These are phyloP conservation scores for Xylaria sp. DNA, from an alignment of 2,329 filamentous ascomycete genomes.

Conservation along the genomic window DNA sequence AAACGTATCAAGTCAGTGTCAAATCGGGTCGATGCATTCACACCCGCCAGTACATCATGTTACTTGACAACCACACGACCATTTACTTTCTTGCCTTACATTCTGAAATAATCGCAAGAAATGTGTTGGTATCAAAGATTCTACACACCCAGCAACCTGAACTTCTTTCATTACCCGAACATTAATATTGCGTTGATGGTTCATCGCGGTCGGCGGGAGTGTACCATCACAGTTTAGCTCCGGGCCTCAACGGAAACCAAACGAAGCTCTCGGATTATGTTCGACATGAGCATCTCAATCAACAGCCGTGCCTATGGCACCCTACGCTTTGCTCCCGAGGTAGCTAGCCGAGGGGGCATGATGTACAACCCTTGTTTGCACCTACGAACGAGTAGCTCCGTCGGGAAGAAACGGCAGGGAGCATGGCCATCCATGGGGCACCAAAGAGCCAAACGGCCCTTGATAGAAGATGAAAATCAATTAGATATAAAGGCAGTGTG, in stretches of 20 bases:
- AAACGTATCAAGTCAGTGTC: too few relatives aligned
- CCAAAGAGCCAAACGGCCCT: neutral
- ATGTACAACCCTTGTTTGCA: neutral
- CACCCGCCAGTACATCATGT: too few relatives aligned
- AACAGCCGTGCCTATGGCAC: neutral
- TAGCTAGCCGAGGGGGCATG: neutral
- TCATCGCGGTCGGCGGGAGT: neutral
- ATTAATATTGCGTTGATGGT: neutral
- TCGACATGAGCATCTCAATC: neutral
- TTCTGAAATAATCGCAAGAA: neutral
- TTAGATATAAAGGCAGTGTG: neutral
- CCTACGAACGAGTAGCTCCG: neutral
- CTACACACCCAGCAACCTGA: neutral
- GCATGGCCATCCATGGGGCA: neutral
- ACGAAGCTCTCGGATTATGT: neutral
- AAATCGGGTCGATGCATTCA: too few relatives aligned
- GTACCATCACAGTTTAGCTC: neutral
- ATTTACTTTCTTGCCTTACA: too few relatives aligned
- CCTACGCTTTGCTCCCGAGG: neutral
- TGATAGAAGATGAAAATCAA: neutral
- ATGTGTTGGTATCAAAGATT: neutral
- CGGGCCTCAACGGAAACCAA: neutral
- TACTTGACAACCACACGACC: too few relatives aligned
- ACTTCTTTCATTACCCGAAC: neutral
- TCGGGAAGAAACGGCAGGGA: neutral